Evolutionary conservation across 2,329 filamentous ascomycete species (phyloP).

Genomic region (Pyrenochaeta sp.): DNA sequence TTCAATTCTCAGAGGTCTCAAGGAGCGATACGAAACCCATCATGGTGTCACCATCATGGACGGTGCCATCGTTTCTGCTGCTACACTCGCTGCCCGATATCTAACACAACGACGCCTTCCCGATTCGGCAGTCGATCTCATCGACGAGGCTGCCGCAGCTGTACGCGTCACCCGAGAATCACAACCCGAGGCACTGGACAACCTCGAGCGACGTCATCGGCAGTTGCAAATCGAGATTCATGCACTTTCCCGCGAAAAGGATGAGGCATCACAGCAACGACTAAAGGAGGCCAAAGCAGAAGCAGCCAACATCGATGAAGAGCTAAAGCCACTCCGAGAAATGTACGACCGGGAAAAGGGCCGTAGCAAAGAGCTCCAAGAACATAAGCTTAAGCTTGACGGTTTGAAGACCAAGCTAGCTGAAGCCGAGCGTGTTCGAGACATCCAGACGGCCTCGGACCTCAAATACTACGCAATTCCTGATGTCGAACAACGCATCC

Average conservation of each 20-base stretch:
- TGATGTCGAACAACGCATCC: conserved; percentile 83
- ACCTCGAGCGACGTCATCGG: conserved; percentile 84
- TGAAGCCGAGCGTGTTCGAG: conserved; percentile 86
- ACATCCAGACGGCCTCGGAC: conserved; percentile 88
- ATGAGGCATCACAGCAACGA: conserved; percentile 86
- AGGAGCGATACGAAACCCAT: conserved; percentile 97
- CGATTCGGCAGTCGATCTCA: conserved; percentile 94
- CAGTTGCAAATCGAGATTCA: conserved; percentile 98
- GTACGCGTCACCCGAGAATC: conserved; percentile 95
- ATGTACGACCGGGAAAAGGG: conserved; percentile 95
- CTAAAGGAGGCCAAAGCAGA: conserved; percentile 85
- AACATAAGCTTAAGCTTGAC: conserved; percentile 94
- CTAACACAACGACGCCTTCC: conserved; percentile 89
- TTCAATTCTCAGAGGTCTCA: conserved; percentile 96
- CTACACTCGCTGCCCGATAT: conserved; percentile 92
- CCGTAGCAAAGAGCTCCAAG: conserved; percentile 89
- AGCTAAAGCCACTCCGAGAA: conserved; percentile 87
- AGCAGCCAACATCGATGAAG: conserved; percentile 92
- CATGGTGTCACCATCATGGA: conserved; percentile 97
- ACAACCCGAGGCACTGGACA: conserved; percentile 94
- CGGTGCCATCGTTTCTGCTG: conserved; percentile 87
- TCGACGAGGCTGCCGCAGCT: conserved; percentile 96
- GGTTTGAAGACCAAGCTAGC: conserved; percentile 89
- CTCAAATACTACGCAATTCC: conserved; percentile 97
- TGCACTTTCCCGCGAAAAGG: conserved; percentile 90